Evolutionary conservation across 352 stramenopile species (phyloP).

Genomic region (Phytophthora rubi): DNA sequence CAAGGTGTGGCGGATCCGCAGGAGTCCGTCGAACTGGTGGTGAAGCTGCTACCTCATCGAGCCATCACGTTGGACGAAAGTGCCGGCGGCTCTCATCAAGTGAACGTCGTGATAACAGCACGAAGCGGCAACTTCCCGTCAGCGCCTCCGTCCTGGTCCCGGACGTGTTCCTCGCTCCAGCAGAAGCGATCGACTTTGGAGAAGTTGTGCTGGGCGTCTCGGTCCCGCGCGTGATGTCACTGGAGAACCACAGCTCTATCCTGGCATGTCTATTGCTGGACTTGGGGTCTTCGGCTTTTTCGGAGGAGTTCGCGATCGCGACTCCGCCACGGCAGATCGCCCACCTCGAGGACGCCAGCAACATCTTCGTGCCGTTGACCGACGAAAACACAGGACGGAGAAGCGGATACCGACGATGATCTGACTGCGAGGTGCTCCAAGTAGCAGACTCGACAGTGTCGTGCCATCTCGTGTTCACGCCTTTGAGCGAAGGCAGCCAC

Average conservation of each 20-base stretch:
- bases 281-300: conserved; percentile 45
- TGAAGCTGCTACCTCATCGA: conserved; percentile 67
- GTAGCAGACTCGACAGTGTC: conserved; percentile 76
- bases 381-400: conserved; percentile 16
- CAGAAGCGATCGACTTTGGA: conserved; percentile 69
- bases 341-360: conserved; percentile 78
- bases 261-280: conserved; percentile 80
- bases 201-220: conserved; percentile 82
- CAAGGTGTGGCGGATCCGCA: conserved; percentile 54
- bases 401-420: conserved; percentile 1
- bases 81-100: conserved; percentile 50
- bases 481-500: conserved; percentile 46
- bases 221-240: conserved; percentile 58
- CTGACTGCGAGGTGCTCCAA: conserved; percentile 38
- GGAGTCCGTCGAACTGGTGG: conserved; percentile 56
- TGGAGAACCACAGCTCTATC: conserved; percentile 88
- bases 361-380: conserved; percentile 74
- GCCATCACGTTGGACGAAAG: conserved; percentile 53
- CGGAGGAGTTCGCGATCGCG: conserved; percentile 70
- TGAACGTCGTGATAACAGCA: conserved; percentile 39
- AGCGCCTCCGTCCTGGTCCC: conserved; percentile 76
- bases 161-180: conserved; percentile 69
- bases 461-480: conserved; percentile 82
- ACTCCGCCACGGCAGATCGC: conserved; percentile 58
- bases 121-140: conserved; percentile 79